Evolutionary conservation across 768 basidiomycete species (phyloP), one percentile per base, ranked within the genome.

Genomic region (Mycena albidolilacea): DNA sequence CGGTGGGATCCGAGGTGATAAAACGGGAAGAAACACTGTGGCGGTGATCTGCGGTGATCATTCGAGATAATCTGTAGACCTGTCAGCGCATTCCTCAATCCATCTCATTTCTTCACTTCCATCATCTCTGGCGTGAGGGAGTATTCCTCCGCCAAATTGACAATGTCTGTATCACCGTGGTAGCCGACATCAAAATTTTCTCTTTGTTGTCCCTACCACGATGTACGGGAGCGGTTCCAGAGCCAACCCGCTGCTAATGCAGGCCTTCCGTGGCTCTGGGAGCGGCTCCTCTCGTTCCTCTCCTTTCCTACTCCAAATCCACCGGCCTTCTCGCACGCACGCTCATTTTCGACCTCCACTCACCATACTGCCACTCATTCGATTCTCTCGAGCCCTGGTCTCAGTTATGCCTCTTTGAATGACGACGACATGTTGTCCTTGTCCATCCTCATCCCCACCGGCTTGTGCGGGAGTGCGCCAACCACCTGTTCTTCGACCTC

Each of bases 41-140:
- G n/a, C n/a, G n/a, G n/a, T n/a, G n/a, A n/a, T n/a, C n/a, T n/a
- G n/a, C n/a, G n/a, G n/a, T n/a, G n/a, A n/a, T n/a, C n/a, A n/a
- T n/a, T n/a, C n/a, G n/a, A n/a, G n/a, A n/a, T n/a, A n/a, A n/a
- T 48, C 46, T 48, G 46, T 48, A 48, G 46, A 48, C 46, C 46
- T 48, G 46, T 48, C 46, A 48, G 15, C 46, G 46, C 46, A 48
- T 12, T 48, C 46, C 46, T 48, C 46, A 48, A 48, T 48, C 46
- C 46, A 48, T 48, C 46, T 48, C 46, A 48, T 48, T 48, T 48
- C 46, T 48, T 48, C 15, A 48, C 46, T 48, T 48, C 46, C 5
- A 48, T 48, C 46, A 48, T 48, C 46, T 48, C 46, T 48, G 46
- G 46, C 46, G n/a, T n/a, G n/a, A n/a, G n/a, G n/a, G n/a, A n/a